Base-by-base conservation (phyloP, 768 basidiomycete species). In the Steccherinum ochraceum region DNA sequence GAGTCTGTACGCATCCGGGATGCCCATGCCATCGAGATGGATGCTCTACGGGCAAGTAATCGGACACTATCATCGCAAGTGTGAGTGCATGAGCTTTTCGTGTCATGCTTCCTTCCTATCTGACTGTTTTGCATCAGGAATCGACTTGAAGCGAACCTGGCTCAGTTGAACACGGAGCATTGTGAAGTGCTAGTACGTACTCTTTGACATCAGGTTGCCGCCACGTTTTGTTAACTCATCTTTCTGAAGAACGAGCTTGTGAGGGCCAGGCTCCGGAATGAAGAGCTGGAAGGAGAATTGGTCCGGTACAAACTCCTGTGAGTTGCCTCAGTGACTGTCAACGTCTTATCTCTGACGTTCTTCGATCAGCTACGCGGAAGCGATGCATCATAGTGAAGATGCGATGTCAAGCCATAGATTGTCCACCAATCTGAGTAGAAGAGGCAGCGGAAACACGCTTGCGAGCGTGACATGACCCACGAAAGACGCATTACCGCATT, bases 221-320 rank as follows among this genome's bases (percentile, higher is more conserved):
- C 7, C 27, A 16, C 44, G n/a, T n/a, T 7, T 27, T 50, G n/a
- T 41, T 44, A 45, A n/a, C 48, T 64, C 69, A 24, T 49, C 65
- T 7, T 40, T 4, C 19, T n/a, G 40, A 55, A 92, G 89, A 92
- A 94, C 58, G 86, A 95, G 64, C 79, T 98, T 3, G 96, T 98
- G 3, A 90, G 84, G 72, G 77, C 85, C 51, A 81, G 93, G 47
- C 70, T 98, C 39, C 83, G 85, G 53, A 89, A 90, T 58, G 95
- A 99, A 64, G 93, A 97, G 64, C 75, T 95, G 53, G 96, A 98
- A 66, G 79, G 83, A 51, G 92, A 98, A 65, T 79, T 99, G 16
- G 94, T 99, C 35, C 83, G 88, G 40, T 97, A 96, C 70, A 96
- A 96, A 69, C 72, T 96, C 42, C 65, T 95, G 89, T 93, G 60